These are phyloP conservation scores for Russula griseocarnosa DNA, from an alignment of 768 basidiomycete genomes.

Conservation along the genomic window DNA sequence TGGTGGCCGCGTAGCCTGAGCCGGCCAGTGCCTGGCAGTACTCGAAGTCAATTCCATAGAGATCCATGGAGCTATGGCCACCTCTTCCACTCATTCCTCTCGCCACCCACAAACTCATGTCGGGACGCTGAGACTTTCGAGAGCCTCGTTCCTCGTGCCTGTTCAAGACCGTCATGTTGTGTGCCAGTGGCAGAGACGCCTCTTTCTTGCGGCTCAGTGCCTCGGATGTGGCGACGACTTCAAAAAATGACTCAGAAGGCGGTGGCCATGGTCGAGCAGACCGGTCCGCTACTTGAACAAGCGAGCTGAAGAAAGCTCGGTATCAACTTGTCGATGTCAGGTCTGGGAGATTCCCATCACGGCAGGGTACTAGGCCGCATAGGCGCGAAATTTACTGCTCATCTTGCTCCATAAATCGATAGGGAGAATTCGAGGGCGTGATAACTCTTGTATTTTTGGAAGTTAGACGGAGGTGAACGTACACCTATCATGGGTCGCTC, in stretches of 20 bases:
- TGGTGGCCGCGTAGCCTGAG: too few species aligned
- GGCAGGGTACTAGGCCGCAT: slow-evolving; percentile 65
- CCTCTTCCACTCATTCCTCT: slow-evolving; percentile 37
- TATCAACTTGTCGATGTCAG: slow-evolving; percentile 31
- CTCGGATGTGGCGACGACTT: slow-evolving; percentile 51
- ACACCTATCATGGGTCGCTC: too few species aligned
- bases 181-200: slow-evolving; percentile 69
- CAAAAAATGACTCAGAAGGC: slow-evolving; percentile 46
- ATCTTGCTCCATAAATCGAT: too few species aligned
- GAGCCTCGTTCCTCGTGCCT: slow-evolving; percentile 53
- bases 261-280: slow-evolving; percentile 52
- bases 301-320: slow-evolving; percentile 52
- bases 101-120: slow-evolving; percentile 57
- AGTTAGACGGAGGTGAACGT: too few species aligned
- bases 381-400: slow-evolving; percentile 35
- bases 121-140: slow-evolving; percentile 59
- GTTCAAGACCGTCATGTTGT: slow-evolving; percentile 48
- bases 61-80: slow-evolving; percentile 72
- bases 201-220: slow-evolving; percentile 58
- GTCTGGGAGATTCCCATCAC: slow-evolving; percentile 47
- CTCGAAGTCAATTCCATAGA: slow-evolving; percentile 60
- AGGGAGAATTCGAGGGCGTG: too few species aligned
- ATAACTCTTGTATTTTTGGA: too few species aligned
- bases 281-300: slow-evolving; percentile 47
- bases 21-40: too few species aligned